Base-by-base conservation (phyloP, 768 basidiomycete genomes). In the Pisolithus orientalis region DNA sequence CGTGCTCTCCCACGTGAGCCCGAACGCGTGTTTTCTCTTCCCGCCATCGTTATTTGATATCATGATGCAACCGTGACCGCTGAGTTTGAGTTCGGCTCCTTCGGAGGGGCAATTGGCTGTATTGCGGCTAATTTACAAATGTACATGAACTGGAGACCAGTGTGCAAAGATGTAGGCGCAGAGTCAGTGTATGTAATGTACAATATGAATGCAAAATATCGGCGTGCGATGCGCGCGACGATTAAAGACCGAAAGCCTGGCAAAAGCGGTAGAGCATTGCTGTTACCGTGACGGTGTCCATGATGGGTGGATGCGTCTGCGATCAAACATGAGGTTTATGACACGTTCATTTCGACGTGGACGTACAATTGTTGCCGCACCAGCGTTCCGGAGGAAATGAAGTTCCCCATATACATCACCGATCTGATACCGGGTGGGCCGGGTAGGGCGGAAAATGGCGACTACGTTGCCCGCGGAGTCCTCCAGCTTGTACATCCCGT, bases 391-490 rank as follows among this genome's bases (percentile, higher is more conserved):
- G 67, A 87, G 73, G 67, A 90, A 90, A 64, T 90, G 88, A 57
- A 93, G 76, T 64, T 93, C 90, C 56, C 87, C 87, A 66, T 84
- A 86, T 34, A 91, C 90, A 64, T 92, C 90, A 56, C 90, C 90
- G 58, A 91, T 79, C 65, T 87, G 85, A 75, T 88, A 91, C 59
- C 86, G 84, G 51, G 84, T 85, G 54, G 82, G 81, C 61, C 84
- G 80, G 54, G 83, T 85, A 50, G 84, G 85, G 47, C 83, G 85
- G 76, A 85, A 89, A 70, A 87, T 84, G 37, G 90, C 90, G 59
- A 93, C 84, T 53, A 84, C 75, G 56, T 75, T 79, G 57, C 79
- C 81, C 59, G 76, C 78, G 44, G 78, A 72, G 67, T 92, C 89
- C 72, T 84, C 81, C 58, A 91, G 75, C 89, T 92, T 66, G 31